Evolutionary conservation across 2,329 filamentous ascomycete genomes (phyloP).

Genomic region (Ophiostoma sp.): DNA sequence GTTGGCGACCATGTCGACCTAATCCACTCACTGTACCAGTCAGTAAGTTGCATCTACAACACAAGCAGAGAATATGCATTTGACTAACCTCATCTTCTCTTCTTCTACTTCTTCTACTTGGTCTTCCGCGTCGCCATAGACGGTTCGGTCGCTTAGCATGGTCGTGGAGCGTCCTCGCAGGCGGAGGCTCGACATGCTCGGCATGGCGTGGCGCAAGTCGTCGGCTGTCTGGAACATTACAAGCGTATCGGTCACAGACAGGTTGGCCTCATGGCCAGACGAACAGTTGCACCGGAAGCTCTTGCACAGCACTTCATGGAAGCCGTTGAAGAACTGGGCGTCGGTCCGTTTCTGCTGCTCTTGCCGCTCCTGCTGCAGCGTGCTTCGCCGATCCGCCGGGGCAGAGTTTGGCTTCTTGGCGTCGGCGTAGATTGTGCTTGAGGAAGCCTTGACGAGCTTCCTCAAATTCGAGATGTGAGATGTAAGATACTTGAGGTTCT

Average conservation of each 20-base stretch:
- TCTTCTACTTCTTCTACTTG: not conserved
- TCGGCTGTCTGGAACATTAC: conserved; percentile 24
- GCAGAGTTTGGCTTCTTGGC: not conserved
- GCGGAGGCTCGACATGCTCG: not conserved
- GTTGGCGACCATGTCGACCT: conserved; percentile 22
- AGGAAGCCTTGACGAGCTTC: conserved; percentile 23
- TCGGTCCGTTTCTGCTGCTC: conserved; percentile 14
- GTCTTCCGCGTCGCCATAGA: not conserved
- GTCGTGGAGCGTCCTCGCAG: not conserved
- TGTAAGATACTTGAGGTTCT: not conserved
- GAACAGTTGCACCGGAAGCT: conserved; percentile 25
- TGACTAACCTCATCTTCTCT: not conserved
- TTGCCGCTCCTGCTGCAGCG: not conserved
- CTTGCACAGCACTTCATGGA: conserved; percentile 25
- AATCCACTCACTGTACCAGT: not conserved
- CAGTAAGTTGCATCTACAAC: not conserved
- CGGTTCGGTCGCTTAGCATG: not conserved
- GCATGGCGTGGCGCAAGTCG: not conserved
- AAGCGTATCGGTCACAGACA: conserved; percentile 25
- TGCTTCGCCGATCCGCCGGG: conserved; percentile 5
- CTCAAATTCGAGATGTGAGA: not conserved
- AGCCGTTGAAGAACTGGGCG: conserved; percentile 23
- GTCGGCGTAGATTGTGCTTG: conserved; percentile 23
- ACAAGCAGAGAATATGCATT: not conserved
- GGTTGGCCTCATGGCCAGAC: conserved; percentile 24